Conservation (phyloP, 2,329 filamentous ascomycete genomes). For the Colletotrichum sp. region DNA sequence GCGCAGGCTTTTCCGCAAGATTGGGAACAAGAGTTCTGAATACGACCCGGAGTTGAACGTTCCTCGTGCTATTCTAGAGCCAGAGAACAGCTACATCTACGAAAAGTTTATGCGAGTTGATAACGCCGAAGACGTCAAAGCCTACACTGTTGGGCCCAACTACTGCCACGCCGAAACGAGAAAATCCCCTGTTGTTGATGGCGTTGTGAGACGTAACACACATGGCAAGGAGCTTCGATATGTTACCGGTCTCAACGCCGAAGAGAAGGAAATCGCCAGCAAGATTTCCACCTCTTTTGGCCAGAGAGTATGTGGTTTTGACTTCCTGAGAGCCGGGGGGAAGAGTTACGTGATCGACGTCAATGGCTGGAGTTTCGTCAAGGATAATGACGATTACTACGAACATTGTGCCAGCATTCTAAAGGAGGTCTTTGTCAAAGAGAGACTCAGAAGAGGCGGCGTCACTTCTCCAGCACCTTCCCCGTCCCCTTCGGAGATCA, state of each 20-base stretch:
- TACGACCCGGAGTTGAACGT: conserved; percentile 78
- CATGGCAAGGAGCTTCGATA: conserved; percentile 98
- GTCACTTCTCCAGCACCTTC: conserved; percentile 61
- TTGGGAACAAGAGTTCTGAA: conserved; percentile 99
- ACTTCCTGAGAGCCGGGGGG: conserved; percentile 84
- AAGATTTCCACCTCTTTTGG: conserved; percentile 93
- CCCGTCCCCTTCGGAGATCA: conserved; percentile 46
- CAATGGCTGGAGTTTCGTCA: conserved; percentile 99
- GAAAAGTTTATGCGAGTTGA: conserved; percentile 97
- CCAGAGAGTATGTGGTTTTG: conserved; percentile 94
- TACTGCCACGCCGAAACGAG: conserved; percentile 97
- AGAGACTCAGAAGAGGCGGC: conserved; percentile 71
- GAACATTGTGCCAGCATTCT: conserved; percentile 88
- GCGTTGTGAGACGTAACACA: conserved; percentile 92
- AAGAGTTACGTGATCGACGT: conserved; percentile 98
- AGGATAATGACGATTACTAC: conserved; percentile 99
- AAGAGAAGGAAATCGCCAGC: conserved; percentile 85
- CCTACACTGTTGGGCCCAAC: conserved; percentile 90
- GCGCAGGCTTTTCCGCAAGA: conserved; percentile 91
- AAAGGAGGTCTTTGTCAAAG: conserved; percentile 84
- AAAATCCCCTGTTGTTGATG: conserved; percentile 97
- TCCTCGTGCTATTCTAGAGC: conserved; percentile 83
- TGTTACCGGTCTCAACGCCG: conserved; percentile 80
- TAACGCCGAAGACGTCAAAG: conserved; percentile 97
- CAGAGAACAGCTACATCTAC: conserved; percentile 87